Base-by-base conservation (phyloP, 2,329 filamentous ascomycete species). In the Exophiala viscosa region DNA sequence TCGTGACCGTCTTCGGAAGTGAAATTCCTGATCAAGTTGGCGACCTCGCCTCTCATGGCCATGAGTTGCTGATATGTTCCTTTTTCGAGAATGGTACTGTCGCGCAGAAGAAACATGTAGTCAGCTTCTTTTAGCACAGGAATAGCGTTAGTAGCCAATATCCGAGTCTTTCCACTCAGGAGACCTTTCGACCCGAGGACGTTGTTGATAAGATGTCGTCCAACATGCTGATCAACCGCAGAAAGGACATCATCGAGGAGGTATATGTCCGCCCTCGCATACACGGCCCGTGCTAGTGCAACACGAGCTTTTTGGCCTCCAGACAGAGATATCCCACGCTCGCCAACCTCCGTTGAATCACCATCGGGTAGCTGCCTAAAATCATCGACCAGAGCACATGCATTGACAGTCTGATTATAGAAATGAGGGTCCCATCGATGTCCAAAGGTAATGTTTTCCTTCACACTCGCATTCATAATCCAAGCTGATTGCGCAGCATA, bases 391-490 rank as follows among this genome's bases (percentile, higher is more conserved):
- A 99, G 77, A 41, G 93, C 93, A 68, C 95, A 99, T 36, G 93
- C 92, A 67, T 89, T 85, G 45, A 99, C 79, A 0, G 92, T 96
- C 65, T 88, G 85, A 50, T 97, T 89, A 72, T 99, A 99, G 70
- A 99, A 99, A 28, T 86, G 81, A 4, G 91, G 85, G 70, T 99
- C 92, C 77, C 88, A 96, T 42, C 89, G 85, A 71, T 99, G 90
- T 1, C 93, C 93, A 66, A 99, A 99, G 3, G 96, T 79, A 62
- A 99, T 96, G 67, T 99, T 99, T 67, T 99, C 93, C 64, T 90
- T 89, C 51, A 99, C 91, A 28, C 88, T 95, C 7, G 93, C 93
- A 67, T 99, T 99, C 85, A 97, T 92, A 47, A 99, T 88, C 93
- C 95, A 99, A 15, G 90, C 78, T 64, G 88, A 85, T 69, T 99